These are phyloP conservation scores for Fusarium liriodendri DNA, from an alignment of 2,329 filamentous ascomycete genomes.

Conservation along the genomic window DNA sequence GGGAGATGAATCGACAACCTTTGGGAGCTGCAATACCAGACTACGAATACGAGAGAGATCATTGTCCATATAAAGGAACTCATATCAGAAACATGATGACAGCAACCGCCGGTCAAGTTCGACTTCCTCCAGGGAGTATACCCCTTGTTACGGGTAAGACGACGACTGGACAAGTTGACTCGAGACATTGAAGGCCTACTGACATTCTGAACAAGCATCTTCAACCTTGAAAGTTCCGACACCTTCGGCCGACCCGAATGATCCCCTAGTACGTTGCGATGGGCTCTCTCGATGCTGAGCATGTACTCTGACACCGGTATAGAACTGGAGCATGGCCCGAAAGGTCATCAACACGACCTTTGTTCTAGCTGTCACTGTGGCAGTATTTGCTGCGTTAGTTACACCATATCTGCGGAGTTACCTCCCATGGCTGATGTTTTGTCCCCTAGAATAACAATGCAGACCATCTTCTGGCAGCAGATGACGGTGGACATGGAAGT, in stretches of 20 bases:
- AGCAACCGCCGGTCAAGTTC: background rate
- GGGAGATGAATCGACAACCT: background rate
- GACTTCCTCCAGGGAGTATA: background rate
- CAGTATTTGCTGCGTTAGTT: conserved; percentile 35
- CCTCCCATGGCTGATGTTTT: background rate
- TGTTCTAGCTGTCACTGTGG: conserved; percentile 36
- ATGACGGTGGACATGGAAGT: conserved; percentile 43
- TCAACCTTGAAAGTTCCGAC: conserved; percentile 6
- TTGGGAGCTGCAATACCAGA: background rate
- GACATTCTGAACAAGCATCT: background rate
- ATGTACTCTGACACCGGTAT: background rate
- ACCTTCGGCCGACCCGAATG: conserved; percentile 37
- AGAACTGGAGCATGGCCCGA: conserved; percentile 44
- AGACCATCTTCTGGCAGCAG: conserved; percentile 44
- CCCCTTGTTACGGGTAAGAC: background rate
- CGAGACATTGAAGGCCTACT: background rate
- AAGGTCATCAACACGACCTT: conserved; percentile 41
- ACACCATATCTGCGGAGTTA: background rate
- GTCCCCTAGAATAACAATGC: conserved; percentile 10
- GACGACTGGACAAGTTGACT: background rate
- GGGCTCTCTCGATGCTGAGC: background rate
- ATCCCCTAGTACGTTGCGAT: conserved; percentile 38
- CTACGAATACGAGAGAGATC: background rate
- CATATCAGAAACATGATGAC: background rate
- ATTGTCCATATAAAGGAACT: background rate